Conservation (phyloP, 306 rosid species). For the Luffa aegyptiaca region DNA sequence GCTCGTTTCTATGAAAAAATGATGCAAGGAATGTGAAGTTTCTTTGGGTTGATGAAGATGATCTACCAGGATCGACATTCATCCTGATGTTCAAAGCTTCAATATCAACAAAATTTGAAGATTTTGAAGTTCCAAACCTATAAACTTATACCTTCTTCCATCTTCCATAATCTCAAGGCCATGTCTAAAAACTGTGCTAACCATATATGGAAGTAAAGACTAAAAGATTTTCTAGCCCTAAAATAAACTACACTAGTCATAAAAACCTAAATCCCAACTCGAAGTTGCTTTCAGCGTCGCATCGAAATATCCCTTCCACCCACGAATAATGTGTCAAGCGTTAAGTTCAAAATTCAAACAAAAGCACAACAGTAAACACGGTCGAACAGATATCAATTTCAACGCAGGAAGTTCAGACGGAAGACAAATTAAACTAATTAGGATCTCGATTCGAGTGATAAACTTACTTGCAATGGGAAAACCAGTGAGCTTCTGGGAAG, state of each 20-base stretch:
- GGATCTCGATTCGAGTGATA: not conserved
- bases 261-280: not conserved
- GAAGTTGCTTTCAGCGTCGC: not conserved
- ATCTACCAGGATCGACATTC: not conserved
- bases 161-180: not conserved
- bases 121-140: not conserved
- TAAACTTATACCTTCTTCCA: not conserved
- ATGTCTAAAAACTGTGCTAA: not conserved
- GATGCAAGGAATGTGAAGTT: not conserved
- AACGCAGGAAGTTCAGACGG: not conserved
- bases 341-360: not conserved
- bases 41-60: not conserved
- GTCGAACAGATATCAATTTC: not conserved
- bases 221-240: not conserved
- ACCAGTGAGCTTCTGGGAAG: slow-evolving; percentile 22
- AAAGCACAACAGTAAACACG: not conserved
- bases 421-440: not conserved
- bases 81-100: not conserved
- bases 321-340: not conserved
- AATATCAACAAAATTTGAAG: not conserved
- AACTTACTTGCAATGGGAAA: slow-evolving; percentile 26
- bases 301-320: not conserved
- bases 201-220: not conserved
- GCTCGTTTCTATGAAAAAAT: not conserved
- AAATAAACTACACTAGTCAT: not conserved